These are phyloP conservation scores for Herpomyces periplanetae DNA, from an alignment of 2,329 filamentous ascomycete genomes.

Conservation along the genomic window DNA sequence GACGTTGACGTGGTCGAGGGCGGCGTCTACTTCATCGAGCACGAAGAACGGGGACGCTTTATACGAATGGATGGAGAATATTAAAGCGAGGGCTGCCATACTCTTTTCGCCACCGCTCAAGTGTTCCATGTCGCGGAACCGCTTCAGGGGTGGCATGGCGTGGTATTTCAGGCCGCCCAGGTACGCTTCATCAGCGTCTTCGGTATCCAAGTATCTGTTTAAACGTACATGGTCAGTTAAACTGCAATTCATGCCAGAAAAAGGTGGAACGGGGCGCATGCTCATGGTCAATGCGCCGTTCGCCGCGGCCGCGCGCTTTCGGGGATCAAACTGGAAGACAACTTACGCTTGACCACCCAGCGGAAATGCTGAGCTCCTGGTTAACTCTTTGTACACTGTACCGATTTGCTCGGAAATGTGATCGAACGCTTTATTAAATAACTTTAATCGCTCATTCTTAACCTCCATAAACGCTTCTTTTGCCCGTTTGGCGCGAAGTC, in stretches of 20 bases:
- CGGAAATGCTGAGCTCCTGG: constrained; percentile 54
- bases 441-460: constrained; percentile 41
- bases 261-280: no score
- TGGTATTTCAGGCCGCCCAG: constrained; percentile 88
- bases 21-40: constrained; percentile 84
- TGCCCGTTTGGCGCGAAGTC: constrained; percentile 26
- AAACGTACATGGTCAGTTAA: no score
- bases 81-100: constrained; percentile 74
- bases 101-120: constrained; percentile 91
- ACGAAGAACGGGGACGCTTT: constrained; percentile 92
- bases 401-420: constrained; percentile 87
- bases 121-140: constrained; percentile 96
- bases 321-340: background rate
- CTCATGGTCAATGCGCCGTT: no score
- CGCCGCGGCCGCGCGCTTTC: constrained; percentile 11
- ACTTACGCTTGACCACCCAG: constrained; percentile 33
- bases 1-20: constrained; percentile 89
- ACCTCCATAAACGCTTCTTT: constrained; percentile 50
- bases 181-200: constrained; percentile 64
- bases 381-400: constrained; percentile 76
- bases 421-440: constrained; percentile 76
- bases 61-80: constrained; percentile 88
- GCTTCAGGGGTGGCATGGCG: constrained; percentile 89
- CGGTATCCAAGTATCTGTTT: constrained; percentile 48
- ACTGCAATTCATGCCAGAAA: no score